phyloP scores from a whole-genome alignment of 2,329 filamentous ascomycete genomes.

The Fusarium acutatum region DNA sequence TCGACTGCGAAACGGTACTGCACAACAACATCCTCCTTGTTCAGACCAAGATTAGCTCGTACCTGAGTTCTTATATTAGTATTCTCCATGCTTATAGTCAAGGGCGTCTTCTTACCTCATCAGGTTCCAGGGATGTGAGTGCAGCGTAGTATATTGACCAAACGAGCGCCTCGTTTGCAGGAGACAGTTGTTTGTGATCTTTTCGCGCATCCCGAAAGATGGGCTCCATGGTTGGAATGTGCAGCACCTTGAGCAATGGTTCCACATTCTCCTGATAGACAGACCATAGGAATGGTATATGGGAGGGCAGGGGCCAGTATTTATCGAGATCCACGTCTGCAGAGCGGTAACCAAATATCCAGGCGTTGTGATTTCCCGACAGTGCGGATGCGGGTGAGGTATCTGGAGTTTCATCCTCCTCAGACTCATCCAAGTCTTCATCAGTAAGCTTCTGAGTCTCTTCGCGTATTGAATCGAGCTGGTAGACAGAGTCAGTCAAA shows the following conservation, averaged over 20 bases:
- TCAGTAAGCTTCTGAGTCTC: slow-evolving; percentile 58
- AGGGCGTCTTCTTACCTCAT: slow-evolving; percentile 56
- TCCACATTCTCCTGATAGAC: slow-evolving; percentile 79
- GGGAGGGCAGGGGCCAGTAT: slow-evolving; percentile 71
- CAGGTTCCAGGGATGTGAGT: slow-evolving; percentile 67
- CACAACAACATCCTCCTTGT: slow-evolving; percentile 54
- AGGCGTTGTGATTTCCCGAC: slow-evolving; percentile 69
- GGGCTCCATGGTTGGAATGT: slow-evolving; percentile 72
- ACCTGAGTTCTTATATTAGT: slow-evolving; percentile 21
- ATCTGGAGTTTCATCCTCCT: slow-evolving; percentile 66
- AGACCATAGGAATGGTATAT: slow-evolving; percentile 74
- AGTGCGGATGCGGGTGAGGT: slow-evolving; percentile 49
- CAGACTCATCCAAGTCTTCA: slow-evolving; percentile 61
- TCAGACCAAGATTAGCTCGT: slow-evolving; percentile 52
- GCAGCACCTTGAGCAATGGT: slow-evolving; percentile 75
- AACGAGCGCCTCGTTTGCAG: slow-evolving; percentile 67
- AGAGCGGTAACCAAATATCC: slow-evolving; percentile 77
- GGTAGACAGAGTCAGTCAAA: slow-evolving; percentile 11
- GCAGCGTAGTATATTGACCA: slow-evolving; percentile 70
- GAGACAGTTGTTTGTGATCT: slow-evolving; percentile 65
- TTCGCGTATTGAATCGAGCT: slow-evolving; percentile 55
- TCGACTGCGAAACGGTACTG: slow-evolving; percentile 64
- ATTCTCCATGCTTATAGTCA: not conserved
- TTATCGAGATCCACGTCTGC: slow-evolving; percentile 71
- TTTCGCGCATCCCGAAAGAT: slow-evolving; percentile 68